Conservation (phyloP, 106 monocot species). For the Acanthochlamys bracteata region DNA sequence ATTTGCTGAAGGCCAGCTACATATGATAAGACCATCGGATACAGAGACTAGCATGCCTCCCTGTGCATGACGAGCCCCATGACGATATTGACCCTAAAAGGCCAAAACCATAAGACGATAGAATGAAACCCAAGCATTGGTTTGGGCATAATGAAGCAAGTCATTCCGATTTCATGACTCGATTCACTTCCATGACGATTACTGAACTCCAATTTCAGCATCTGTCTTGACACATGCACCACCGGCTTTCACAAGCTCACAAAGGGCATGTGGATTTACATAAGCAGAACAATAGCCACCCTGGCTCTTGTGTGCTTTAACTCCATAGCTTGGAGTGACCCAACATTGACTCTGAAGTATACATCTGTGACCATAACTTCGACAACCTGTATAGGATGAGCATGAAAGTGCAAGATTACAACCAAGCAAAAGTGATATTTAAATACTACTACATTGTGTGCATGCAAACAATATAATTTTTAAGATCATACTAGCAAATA, state of each 20-base stretch:
- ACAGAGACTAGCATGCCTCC: too few relatives aligned
- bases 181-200: not conserved
- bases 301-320: slow-evolving; percentile 8
- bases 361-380: slow-evolving; percentile 26
- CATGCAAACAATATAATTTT: too few relatives aligned
- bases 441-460: too few relatives aligned
- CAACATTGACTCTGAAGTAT: slow-evolving; percentile 13
- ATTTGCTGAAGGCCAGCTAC: too few relatives aligned
- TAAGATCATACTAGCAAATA: too few relatives aligned
- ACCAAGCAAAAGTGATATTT: too few relatives aligned
- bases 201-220: slow-evolving; percentile 28
- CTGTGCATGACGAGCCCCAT: not conserved
- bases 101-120: too few relatives aligned
- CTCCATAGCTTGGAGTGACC: slow-evolving; percentile 24
- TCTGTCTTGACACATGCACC: slow-evolving; percentile 18
- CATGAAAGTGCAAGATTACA: too few relatives aligned
- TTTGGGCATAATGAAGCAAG: too few relatives aligned
- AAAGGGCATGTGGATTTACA: slow-evolving; percentile 20
- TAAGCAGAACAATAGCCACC: slow-evolving; percentile 8
- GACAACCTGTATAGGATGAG: slow-evolving; percentile 20
- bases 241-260: slow-evolving; percentile 4
- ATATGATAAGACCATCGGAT: not conserved
- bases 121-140: too few relatives aligned
- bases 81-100: too few relatives aligned
- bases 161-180: too few relatives aligned